Evolutionary conservation across 257 asterid genomes (phyloP).

Genomic region (Capsicum baccatum): DNA sequence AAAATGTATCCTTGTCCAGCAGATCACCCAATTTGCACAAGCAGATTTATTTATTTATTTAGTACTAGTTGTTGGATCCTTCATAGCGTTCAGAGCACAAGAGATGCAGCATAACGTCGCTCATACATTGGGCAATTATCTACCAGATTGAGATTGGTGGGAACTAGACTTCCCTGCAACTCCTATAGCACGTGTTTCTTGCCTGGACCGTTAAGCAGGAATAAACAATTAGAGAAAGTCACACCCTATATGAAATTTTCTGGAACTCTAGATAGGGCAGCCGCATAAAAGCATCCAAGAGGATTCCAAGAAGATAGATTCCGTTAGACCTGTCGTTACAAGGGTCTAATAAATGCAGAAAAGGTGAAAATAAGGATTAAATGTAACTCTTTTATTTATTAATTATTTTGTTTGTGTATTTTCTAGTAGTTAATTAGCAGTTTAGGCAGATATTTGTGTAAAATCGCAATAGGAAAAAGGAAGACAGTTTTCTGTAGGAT

Average conservation of each 20-base stretch:
- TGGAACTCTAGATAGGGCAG: neutral
- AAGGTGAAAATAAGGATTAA: neutral
- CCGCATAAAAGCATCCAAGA: neutral
- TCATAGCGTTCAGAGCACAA: constrained; percentile 4
- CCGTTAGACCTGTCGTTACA: neutral
- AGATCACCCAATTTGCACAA: neutral
- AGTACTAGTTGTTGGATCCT: constrained; percentile 2
- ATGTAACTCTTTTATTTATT: neutral
- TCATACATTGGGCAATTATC: neutral
- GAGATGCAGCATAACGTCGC: neutral
- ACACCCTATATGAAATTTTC: neutral
- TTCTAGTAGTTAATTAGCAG: neutral
- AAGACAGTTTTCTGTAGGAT: neutral
- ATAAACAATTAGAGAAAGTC: neutral
- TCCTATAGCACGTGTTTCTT: neutral
- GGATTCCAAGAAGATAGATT: constrained; percentile 1
- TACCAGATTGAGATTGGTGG: neutral
- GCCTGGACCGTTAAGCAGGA: constrained; percentile 21
- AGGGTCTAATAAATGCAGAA: neutral
- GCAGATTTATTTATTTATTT: neutral
- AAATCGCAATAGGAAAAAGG: constrained; percentile 2
- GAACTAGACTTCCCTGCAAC: neutral
- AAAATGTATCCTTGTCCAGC: constrained; percentile 18
- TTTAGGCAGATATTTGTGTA: neutral
- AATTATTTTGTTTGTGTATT: neutral